A percentile compares a stretch with the other conserved stretches of the same genome.
phyloP scores from a whole-genome alignment of 768 basidiomycete species.

The Mycena belliarum region DNA sequence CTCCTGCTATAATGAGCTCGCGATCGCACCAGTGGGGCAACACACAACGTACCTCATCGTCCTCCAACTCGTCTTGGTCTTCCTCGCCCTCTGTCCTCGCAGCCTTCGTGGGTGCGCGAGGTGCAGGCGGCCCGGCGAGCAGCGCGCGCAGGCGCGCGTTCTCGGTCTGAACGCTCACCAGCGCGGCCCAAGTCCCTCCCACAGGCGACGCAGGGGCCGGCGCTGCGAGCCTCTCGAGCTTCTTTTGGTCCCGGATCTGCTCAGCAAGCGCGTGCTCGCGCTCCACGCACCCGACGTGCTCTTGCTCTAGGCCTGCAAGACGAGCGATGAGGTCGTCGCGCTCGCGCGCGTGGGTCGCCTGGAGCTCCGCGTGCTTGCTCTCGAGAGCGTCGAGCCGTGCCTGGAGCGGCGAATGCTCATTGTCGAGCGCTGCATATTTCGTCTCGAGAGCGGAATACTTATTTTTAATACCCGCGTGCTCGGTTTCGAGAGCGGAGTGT shows the following conservation, averaged over 20 bases:
- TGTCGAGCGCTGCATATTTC: background rate
- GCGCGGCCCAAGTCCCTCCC: background rate
- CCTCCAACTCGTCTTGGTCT: background rate
- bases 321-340: no score
- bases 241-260: background rate
- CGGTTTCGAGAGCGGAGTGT: background rate
- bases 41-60: background rate
- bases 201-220: background rate
- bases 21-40: no score
- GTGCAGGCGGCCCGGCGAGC: background rate
- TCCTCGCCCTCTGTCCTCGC: background rate
- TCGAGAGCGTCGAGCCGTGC: no score
- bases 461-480: background rate
- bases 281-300: no score
- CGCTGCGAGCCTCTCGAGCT: no score
- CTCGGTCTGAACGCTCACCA: constrained; percentile 4
- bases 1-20: background rate
- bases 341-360: no score
- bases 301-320: no score
- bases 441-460: no score
- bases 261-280: no score
- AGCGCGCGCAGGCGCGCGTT: background rate
- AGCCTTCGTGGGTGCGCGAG: no score
- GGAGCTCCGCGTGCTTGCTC: no score
- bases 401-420: no score